Evolutionary conservation across 2,329 filamentous ascomycete species (phyloP), one percentile per base, ranked within the genome.

Genomic region (Coniochaeta hoffmannii): DNA sequence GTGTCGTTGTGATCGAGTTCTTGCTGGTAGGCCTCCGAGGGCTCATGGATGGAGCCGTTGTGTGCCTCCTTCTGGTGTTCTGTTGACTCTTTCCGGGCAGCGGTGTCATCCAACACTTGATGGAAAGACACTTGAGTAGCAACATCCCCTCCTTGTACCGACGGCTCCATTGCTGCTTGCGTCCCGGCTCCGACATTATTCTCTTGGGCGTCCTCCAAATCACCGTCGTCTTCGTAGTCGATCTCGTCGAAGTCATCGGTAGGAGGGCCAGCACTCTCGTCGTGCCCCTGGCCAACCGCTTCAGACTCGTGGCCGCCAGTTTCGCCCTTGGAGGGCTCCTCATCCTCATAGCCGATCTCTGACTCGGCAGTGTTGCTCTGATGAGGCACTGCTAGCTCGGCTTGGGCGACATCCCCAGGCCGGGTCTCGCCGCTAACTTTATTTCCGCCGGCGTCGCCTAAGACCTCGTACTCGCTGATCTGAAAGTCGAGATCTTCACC

Each of bases 401-500:
- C 49, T 50, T 22, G n/a, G 28, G 28, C 41, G n/a, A 31, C 35
- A 22, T 26, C 38, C 22, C 17, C 32, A 28, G 28, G 28, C 28
- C 12, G 31, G 31, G 31, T 44, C 10, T 24, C 50, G 22, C 54
- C 36, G 24, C 19, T 38, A 2, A 14, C 53, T 22, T 32, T 12
- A 36, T 31, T 2, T 17, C 32, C 49, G 1, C n/a, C 41, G 22
- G 35, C 26, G 41, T 24, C 44, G n/a, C 60, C 59, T 22, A 32
- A 46, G 10, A 50, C 44, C 24, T 53, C 54, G 17, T 53, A 49
- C 3, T 53, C 62, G 38, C 63, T 64, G 7, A 68, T 59, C 12
- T 68, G 63, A 32, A 70, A 65, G 32, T 70, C 68, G 50, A 68
- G 64, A 7, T 68, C 64, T 19, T 71, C 69, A 6, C 56, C 60